Conservation (phyloP, 2,329 filamentous ascomycete species). For the Xylariales sp. region DNA sequence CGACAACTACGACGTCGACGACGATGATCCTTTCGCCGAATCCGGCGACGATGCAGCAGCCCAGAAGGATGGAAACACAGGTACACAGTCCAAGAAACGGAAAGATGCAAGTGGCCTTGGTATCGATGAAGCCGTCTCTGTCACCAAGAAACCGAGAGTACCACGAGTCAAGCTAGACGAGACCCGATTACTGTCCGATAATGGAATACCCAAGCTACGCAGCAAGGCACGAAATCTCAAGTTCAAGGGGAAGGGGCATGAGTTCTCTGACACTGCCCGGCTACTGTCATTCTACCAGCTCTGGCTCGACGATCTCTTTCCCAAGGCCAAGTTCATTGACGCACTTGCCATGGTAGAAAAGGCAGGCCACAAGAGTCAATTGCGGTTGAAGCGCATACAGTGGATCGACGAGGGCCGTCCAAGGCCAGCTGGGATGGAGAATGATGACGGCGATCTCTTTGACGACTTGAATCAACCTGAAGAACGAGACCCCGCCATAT, state of each 20-base stretch:
- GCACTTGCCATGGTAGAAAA: slow-evolving; percentile 93
- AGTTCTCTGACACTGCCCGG: slow-evolving; percentile 87
- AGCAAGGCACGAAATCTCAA: slow-evolving; percentile 76
- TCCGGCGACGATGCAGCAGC: slow-evolving; percentile 54
- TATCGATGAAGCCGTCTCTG: slow-evolving; percentile 86
- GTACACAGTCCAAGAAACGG: slow-evolving; percentile 57
- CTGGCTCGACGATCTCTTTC: slow-evolving; percentile 96
- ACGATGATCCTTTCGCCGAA: slow-evolving; percentile 58
- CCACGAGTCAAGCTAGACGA: slow-evolving; percentile 91
- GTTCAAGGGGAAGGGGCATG: slow-evolving; percentile 93
- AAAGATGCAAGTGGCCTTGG: slow-evolving; percentile 70
- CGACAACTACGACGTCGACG: slow-evolving; percentile 79
- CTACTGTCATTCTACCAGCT: slow-evolving; percentile 92
- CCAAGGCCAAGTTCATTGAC: slow-evolving; percentile 92
- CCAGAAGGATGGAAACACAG: slow-evolving; percentile 42
- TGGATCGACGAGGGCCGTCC: slow-evolving; percentile 86
- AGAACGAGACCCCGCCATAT: slow-evolving; percentile 47
- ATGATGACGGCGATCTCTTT: slow-evolving; percentile 47
- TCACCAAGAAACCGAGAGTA: slow-evolving; percentile 77
- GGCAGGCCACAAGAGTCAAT: slow-evolving; percentile 83
- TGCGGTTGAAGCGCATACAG: slow-evolving; percentile 79
- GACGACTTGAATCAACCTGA: slow-evolving; percentile 44
- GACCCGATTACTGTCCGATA: slow-evolving; percentile 80
- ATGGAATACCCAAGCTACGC: slow-evolving; percentile 85
- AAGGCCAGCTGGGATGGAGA: slow-evolving; percentile 50